A percentile compares a stretch with the other conserved stretches of the same genome.
Conservation (phyloP, 2,329 filamentous ascomycete species). For the Gyromitra esculenta region DNA sequence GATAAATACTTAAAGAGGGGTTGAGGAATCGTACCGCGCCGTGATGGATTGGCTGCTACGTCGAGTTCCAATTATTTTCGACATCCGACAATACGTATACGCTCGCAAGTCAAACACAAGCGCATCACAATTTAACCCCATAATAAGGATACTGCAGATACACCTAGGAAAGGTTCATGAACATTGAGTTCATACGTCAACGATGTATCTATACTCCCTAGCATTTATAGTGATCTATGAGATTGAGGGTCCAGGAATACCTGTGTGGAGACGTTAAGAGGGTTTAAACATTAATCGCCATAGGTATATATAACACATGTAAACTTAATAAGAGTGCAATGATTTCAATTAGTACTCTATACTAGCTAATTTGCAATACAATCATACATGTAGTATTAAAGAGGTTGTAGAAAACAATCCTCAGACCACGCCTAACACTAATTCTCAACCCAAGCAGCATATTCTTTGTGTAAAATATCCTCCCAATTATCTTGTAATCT, state of each 20-base stretch:
- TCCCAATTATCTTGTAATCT: background rate
- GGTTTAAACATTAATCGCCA: background rate
- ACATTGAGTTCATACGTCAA: too few relatives aligned
- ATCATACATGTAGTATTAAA: background rate
- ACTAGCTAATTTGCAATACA: background rate
- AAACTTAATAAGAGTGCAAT: background rate
- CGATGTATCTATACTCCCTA: too few relatives aligned
- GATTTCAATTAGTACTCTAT: background rate
- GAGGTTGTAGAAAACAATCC: background rate
- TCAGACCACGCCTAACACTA: background rate
- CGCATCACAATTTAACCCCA: too few relatives aligned
- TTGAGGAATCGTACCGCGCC: too few relatives aligned
- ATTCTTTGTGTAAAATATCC: background rate
- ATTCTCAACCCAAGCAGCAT: background rate
- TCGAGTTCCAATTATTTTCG: too few relatives aligned
- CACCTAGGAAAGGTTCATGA: too few relatives aligned
- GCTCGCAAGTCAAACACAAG: too few relatives aligned
- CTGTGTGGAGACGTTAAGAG: background rate
- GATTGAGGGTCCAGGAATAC: background rate
- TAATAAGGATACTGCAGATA: too few relatives aligned
- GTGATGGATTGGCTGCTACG: too few relatives aligned
- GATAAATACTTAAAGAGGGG: too few relatives aligned
- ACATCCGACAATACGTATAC: too few relatives aligned
- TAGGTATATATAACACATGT: background rate
- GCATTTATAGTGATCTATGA: too few relatives aligned